Conservation (phyloP, 306 rosid species). For the Fagus crenata region DNA sequence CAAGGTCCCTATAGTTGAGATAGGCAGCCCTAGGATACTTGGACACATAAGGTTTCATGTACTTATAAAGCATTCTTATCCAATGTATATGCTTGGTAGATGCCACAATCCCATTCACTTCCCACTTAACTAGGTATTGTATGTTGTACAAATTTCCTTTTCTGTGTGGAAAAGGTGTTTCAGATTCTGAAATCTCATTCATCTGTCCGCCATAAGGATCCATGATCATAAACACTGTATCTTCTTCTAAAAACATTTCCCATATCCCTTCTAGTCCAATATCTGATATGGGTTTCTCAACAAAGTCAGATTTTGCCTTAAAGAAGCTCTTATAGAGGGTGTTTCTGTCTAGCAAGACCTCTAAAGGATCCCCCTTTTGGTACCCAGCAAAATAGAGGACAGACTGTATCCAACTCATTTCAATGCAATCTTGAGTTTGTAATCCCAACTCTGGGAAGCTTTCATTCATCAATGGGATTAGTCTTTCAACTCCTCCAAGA, state of each 20-base stretch:
- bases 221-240: conserved; percentile 45
- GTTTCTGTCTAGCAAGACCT: conserved; percentile 61
- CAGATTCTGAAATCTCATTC: conserved; percentile 57
- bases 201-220: conserved; percentile 79
- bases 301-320: conserved; percentile 87
- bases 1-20: conserved; percentile 81
- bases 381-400: conserved; percentile 67
- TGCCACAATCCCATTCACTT: conserved; percentile 31
- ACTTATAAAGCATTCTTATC: conserved; percentile 70
- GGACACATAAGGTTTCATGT: conserved; percentile 68
- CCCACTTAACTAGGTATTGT: conserved; percentile 61
- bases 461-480: conserved; percentile 48
- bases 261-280: conserved; percentile 62
- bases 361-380: conserved; percentile 52
- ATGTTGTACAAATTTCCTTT: conserved; percentile 64
- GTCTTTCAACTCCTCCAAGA: conserved; percentile 53
- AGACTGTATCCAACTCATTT: conserved; percentile 73
- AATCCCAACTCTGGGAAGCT: conserved; percentile 71
- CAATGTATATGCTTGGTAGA: conserved; percentile 53
- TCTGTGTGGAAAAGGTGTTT: conserved; percentile 72
- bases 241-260: conserved; percentile 59
- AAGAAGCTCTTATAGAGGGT: conserved; percentile 62
- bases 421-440: conserved; percentile 46
- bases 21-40: conserved; percentile 74
- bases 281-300: conserved; percentile 58